These are phyloP conservation scores for Lumnitzera racemosa DNA, from an alignment of 345 rosid genomes.

Conservation along the genomic window DNA sequence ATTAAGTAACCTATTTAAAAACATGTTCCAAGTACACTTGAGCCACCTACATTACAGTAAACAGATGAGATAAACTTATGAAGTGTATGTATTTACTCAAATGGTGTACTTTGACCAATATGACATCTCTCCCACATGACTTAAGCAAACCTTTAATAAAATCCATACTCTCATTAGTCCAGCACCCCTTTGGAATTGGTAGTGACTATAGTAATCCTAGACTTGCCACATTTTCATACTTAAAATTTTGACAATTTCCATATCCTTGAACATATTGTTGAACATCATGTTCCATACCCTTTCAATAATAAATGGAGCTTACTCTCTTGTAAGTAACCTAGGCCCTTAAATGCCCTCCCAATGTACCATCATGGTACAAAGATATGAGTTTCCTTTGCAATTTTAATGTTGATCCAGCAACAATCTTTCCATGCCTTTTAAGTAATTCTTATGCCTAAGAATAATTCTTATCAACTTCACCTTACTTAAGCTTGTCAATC, in stretches of 20 bases:
- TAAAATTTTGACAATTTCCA: background rate
- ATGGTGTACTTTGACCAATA: background rate
- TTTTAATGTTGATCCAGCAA: background rate
- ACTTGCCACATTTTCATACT: background rate
- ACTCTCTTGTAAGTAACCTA: background rate
- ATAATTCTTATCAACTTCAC: too few relatives aligned
- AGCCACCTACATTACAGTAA: background rate
- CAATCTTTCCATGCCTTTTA: too few relatives aligned
- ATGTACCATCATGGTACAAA: background rate
- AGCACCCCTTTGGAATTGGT: background rate
- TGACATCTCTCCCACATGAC: background rate
- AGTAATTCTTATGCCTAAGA: too few relatives aligned
- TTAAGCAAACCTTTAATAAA: constrained; percentile 3
- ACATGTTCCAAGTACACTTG: background rate
- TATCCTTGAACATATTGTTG: background rate
- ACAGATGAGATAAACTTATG: background rate
- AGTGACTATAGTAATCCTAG: background rate
- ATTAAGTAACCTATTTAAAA: constrained; percentile 9
- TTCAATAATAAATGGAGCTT: too few relatives aligned
- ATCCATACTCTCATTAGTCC: background rate
- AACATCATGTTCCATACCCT: background rate
- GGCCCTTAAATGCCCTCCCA: background rate
- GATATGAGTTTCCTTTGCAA: background rate
- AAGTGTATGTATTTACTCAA: background rate
- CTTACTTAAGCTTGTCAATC: too few relatives aligned